These are phyloP conservation scores for Colletotrichum orbiculare DNA, from an alignment of 2,329 filamentous ascomycete species.

Conservation along the genomic window DNA sequence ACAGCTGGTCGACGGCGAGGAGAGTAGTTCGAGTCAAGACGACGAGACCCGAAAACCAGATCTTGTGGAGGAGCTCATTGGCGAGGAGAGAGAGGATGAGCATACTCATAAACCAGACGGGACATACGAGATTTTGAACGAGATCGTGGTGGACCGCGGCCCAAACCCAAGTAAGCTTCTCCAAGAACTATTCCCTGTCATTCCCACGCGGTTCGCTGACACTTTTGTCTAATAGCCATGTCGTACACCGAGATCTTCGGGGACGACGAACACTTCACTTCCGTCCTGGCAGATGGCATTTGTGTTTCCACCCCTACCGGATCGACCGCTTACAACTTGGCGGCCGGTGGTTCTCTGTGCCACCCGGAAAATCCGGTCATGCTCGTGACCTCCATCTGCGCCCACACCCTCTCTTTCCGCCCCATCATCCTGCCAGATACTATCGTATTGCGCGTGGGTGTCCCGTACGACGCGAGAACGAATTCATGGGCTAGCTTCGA, in stretches of 20 bases:
- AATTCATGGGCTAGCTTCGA: constrained; percentile 98
- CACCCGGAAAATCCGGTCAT: constrained; percentile 98
- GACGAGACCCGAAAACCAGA: constrained; percentile 64
- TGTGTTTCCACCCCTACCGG: constrained; percentile 95
- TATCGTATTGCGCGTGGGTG: constrained; percentile 90
- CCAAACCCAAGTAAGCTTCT: constrained; percentile 83
- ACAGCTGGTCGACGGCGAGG: constrained; percentile 40
- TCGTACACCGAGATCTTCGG: constrained; percentile 92
- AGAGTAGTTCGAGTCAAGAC: constrained; percentile 45
- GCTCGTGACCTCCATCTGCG: constrained; percentile 92
- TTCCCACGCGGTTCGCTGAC: constrained; percentile 11
- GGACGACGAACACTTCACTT: constrained; percentile 95
- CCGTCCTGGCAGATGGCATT: constrained; percentile 90
- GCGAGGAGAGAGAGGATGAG: constrained; percentile 84
- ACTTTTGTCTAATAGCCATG: constrained; percentile 71
- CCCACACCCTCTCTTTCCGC: constrained; percentile 93
- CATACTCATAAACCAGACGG: constrained; percentile 87
- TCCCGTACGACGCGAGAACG: constrained; percentile 92
- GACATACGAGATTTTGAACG: constrained; percentile 92
- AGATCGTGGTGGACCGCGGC: constrained; percentile 94
- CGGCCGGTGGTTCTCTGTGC: constrained; percentile 92
- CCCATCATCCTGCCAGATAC: constrained; percentile 98
- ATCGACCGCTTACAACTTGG: constrained; percentile 87
- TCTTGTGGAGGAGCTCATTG: constrained; percentile 89
- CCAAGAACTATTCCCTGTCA: constrained; percentile 1